Evolutionary conservation across 2,329 filamentous ascomycete genomes (phyloP), one percentile per base, ranked within the genome.

Genomic region (Botrytis elliptica): DNA sequence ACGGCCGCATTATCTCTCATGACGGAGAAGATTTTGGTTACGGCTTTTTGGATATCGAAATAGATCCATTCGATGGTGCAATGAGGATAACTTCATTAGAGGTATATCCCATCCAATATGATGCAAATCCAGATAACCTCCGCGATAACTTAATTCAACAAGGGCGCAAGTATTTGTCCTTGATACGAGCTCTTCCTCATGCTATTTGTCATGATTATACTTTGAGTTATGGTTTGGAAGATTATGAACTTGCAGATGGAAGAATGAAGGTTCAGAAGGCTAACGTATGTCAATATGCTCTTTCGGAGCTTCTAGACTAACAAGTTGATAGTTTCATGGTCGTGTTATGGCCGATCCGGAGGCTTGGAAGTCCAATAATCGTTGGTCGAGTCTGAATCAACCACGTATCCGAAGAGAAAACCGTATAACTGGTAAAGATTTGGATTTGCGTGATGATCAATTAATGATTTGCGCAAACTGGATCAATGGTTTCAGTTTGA

Each of bases 1-100:
- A 46, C 10, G 40, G 69, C 14, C n/a, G 46, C n/a, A 63, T 71
- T 1, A 71, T 71, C 33, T 62, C 55, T 25, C 69, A 71, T 29
- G 69, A 71, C 8, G 69, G 57, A 33, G 57, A 71, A 62, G 57
- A 71, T 49, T 71, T 71, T 46, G 42, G 57, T 3, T 71, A 71
- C 42, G 69, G 57, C 25, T 33, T 55, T 7, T 0, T 71, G 4
- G 14, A 49, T 12, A 49, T 29, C 14, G 40, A 71, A 3, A 71
- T 71, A 46, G 59, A 71, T 14, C 22, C 16, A 6, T 71, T 62
- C 22, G 59, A 71, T 10, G 69, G 69, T 8, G 69, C 57, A 29
- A 71, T 5, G n/a, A 63, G 25, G 9, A 44, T 71, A 25, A 16
- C 38, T 29, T 44, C 40, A 1, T 36, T 71, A 7, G 2, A 10